These are phyloP conservation scores for Rostrohypoxylon terebratum DNA, from an alignment of 495 filamentous ascomycete species.

Conservation along the genomic window DNA sequence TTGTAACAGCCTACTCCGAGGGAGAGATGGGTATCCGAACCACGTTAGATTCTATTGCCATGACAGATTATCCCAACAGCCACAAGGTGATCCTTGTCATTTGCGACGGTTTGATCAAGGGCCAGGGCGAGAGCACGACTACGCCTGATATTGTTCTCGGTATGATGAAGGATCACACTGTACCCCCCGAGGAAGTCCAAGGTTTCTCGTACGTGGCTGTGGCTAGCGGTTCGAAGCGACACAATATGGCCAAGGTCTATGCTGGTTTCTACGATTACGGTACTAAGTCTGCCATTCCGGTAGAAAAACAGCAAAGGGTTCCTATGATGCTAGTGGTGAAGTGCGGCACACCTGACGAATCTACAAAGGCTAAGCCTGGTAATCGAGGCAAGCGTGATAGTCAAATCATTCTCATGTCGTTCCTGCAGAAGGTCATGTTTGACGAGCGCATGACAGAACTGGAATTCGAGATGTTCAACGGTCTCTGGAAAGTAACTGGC, in stretches of 20 bases:
- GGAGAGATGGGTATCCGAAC: slow-evolving; percentile 92
- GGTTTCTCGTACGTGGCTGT: slow-evolving; percentile 97
- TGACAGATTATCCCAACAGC: slow-evolving; percentile 98
- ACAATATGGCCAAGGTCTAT: slow-evolving; percentile 99
- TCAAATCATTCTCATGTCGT: slow-evolving; percentile 99
- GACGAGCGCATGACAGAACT: slow-evolving; percentile 99
- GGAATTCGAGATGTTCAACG: slow-evolving; percentile 99
- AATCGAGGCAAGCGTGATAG: slow-evolving; percentile 98
- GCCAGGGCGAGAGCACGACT: slow-evolving; percentile 84
- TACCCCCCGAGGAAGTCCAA: slow-evolving; percentile 81
- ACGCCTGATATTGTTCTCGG: slow-evolving; percentile 90
- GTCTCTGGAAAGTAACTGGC: slow-evolving; percentile 97
- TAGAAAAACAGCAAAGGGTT: slow-evolving; percentile 95
- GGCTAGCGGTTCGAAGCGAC: slow-evolving; percentile 93
- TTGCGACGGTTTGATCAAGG: slow-evolving; percentile 98
- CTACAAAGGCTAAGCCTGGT: slow-evolving; percentile 83
- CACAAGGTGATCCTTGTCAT: slow-evolving; percentile 97
- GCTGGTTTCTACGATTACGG: slow-evolving; percentile 99
- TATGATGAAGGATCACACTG: slow-evolving; percentile 94
- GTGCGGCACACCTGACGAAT: slow-evolving; percentile 91
- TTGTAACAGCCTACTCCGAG: slow-evolving; percentile 98
- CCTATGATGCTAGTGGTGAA: slow-evolving; percentile 99
- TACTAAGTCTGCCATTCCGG: slow-evolving; percentile 76
- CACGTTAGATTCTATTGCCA: slow-evolving; percentile 94
- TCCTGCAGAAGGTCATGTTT: slow-evolving; percentile 99